Conservation (phyloP, 495 filamentous ascomycete genomes). For the Cetradonia linearis region DNA sequence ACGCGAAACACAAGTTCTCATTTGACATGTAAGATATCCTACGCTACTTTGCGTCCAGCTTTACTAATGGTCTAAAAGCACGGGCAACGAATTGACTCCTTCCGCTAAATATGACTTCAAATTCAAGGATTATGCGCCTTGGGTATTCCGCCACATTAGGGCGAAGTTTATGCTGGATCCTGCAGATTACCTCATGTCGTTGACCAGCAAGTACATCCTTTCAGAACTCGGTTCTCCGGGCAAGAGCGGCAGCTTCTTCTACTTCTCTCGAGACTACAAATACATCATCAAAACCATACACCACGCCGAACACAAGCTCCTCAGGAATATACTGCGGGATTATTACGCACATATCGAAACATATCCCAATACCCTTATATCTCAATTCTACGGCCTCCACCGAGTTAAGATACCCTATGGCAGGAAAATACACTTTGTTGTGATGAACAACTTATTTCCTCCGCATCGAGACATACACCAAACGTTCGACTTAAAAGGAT, state of each 20-base stretch:
- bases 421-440: constrained; percentile 97
- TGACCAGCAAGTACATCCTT: constrained; percentile 97
- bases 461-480: constrained; percentile 95
- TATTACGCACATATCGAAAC: constrained; percentile 90
- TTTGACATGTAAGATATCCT: constrained; percentile 73
- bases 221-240: constrained; percentile 95
- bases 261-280: constrained; percentile 99
- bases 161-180: constrained; percentile 85
- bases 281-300: constrained; percentile 99
- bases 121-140: constrained; percentile 99
- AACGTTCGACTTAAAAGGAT: constrained; percentile 97
- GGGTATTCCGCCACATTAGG: constrained; percentile 93
- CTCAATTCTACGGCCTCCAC: constrained; percentile 96
- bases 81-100: constrained; percentile 92
- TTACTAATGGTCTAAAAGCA: constrained; percentile 40
- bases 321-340: constrained; percentile 81
- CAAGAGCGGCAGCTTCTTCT: constrained; percentile 99
- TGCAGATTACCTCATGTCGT: constrained; percentile 94
- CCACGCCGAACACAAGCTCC: constrained; percentile 88
- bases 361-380: constrained; percentile 92
- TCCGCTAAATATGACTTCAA: constrained; percentile 99
- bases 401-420: constrained; percentile 98
- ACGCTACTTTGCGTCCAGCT: background rate
- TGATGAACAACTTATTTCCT: constrained; percentile 99
- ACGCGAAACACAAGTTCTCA: constrained; percentile 89